phyloP scores from a whole-genome alignment of 805 yeast genomes.

The Barnettozyma botsteinii region DNA sequence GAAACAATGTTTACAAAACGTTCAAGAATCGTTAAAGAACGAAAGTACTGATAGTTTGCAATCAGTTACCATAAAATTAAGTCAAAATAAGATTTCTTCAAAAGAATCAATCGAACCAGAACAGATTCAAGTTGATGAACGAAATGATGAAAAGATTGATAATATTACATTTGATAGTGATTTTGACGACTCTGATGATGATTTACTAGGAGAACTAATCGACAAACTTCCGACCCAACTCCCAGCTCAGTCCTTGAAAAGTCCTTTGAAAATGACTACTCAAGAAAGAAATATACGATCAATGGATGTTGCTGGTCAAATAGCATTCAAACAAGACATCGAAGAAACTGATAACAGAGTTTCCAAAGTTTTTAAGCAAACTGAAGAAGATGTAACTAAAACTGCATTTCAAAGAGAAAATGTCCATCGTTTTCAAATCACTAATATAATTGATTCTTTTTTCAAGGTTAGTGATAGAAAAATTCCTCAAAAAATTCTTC shows the following conservation, averaged over 20 bases:
- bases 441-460: slow-evolving; percentile 26
- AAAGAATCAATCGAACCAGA: background rate
- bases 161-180: slow-evolving; percentile 8
- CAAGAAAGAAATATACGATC: slow-evolving; percentile 19
- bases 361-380: slow-evolving; percentile 7
- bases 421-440: slow-evolving; percentile 45
- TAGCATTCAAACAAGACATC: slow-evolving; percentile 22
- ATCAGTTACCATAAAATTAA: slow-evolving; percentile 2
- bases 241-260: background rate
- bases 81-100: slow-evolving; percentile 2
- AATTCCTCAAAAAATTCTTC: slow-evolving; percentile 47
- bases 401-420: slow-evolving; percentile 41
- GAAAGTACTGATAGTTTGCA: slow-evolving; percentile 2
- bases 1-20: no score
- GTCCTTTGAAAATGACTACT: slow-evolving; percentile 11
- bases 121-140: slow-evolving; percentile 4
- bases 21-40: background rate
- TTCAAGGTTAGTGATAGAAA: slow-evolving; percentile 28
- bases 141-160: slow-evolving; percentile 8
- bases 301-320: slow-evolving; percentile 19
- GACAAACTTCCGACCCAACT: slow-evolving; percentile 9
- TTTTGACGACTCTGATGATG: slow-evolving; percentile 18
- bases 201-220: slow-evolving; percentile 14
- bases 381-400: slow-evolving; percentile 28
- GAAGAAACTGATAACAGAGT: slow-evolving; percentile 17